A percentile compares a stretch with the other conserved stretches of the same genome.
These are phyloP conservation scores for Xylariaceae sp. DNA, from an alignment of 2,329 filamentous ascomycete genomes.

Conservation along the genomic window DNA sequence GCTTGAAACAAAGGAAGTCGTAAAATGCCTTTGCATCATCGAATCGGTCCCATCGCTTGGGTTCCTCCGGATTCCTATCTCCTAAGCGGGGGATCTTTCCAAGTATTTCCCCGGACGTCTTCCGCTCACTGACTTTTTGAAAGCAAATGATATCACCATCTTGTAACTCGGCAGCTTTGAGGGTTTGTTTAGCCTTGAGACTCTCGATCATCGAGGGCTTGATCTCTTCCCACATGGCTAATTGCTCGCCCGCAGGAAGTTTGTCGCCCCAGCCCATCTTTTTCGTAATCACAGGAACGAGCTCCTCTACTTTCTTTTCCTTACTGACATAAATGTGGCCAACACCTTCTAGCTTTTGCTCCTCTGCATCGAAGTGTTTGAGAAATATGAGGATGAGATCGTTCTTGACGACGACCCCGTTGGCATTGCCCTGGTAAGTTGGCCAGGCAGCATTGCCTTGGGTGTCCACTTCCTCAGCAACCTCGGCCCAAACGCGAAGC, in stretches of 20 bases:
- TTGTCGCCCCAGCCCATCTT: constrained; percentile 87
- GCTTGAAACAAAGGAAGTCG: constrained; percentile 87
- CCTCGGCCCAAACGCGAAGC: constrained; percentile 87
- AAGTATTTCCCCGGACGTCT: constrained; percentile 47
- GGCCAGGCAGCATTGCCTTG: constrained; percentile 78
- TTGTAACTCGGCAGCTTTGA: constrained; percentile 91
- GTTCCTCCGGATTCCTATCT: constrained; percentile 48
- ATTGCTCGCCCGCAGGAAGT: constrained; percentile 65
- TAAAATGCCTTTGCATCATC: constrained; percentile 86
- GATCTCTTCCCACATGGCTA: constrained; percentile 92
- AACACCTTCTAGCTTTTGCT: constrained; percentile 76
- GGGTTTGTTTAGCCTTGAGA: constrained; percentile 87
- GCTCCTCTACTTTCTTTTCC: constrained; percentile 85
- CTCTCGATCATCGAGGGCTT: constrained; percentile 97
- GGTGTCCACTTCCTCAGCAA: constrained; percentile 67
- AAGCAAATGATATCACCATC: constrained; percentile 98
- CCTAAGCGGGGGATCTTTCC: constrained; percentile 48
- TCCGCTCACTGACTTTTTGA: constrained; percentile 67
- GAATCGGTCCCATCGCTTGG: constrained; percentile 56
- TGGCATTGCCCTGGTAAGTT: constrained; percentile 63
- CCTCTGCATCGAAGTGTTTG: constrained; percentile 85
- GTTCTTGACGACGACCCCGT: constrained; percentile 62
- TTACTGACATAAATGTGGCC: constrained; percentile 87
- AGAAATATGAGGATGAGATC: constrained; percentile 83
- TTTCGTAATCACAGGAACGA: constrained; percentile 77